Percentiles rank a stretch among this genome's conserved stretches.
Conservation (phyloP, 129 eudicot genomes). For the Calendula officinalis region DNA sequence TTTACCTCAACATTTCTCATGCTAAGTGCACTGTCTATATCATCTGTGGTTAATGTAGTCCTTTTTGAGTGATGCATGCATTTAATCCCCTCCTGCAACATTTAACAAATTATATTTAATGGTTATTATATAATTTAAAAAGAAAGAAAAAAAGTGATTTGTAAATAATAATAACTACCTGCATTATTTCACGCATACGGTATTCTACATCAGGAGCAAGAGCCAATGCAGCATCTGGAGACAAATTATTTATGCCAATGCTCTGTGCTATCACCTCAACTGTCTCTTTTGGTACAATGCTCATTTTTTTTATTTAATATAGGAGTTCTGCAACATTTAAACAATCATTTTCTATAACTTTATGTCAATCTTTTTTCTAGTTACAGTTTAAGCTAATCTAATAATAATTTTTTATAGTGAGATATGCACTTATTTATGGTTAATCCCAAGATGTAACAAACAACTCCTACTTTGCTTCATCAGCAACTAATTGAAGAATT, state of each 20-base stretch:
- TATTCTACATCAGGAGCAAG: conserved; percentile 82
- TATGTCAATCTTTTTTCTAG: not conserved
- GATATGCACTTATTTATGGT: too few relatives aligned
- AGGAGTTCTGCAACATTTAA: conserved; percentile 10
- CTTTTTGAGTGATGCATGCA: conserved; percentile 75
- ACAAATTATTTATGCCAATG: conserved; percentile 58
- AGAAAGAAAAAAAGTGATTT: not conserved
- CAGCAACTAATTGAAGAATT: not conserved
- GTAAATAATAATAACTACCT: conserved; percentile 35
- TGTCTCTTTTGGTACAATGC: conserved; percentile 69
- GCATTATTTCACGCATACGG: conserved; percentile 77
- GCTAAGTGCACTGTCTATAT: conserved; percentile 61
- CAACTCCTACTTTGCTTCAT: not conserved
- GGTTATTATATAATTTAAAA: not conserved
- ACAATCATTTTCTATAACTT: not conserved
- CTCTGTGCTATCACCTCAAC: conserved; percentile 74
- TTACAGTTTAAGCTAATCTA: not conserved
- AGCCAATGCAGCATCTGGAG: conserved; percentile 64
- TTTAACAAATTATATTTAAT: conserved; percentile 6
- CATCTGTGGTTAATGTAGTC: conserved; percentile 64
- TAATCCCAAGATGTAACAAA: too few relatives aligned
- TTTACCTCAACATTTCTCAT: conserved; percentile 69
- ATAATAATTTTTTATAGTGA: too few relatives aligned
- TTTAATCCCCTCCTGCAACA: conserved; percentile 65
- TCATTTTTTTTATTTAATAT: conserved; percentile 38